Base-by-base conservation (phyloP, 1,284 basidiomycete genomes). In the Trametes sp. region DNA sequence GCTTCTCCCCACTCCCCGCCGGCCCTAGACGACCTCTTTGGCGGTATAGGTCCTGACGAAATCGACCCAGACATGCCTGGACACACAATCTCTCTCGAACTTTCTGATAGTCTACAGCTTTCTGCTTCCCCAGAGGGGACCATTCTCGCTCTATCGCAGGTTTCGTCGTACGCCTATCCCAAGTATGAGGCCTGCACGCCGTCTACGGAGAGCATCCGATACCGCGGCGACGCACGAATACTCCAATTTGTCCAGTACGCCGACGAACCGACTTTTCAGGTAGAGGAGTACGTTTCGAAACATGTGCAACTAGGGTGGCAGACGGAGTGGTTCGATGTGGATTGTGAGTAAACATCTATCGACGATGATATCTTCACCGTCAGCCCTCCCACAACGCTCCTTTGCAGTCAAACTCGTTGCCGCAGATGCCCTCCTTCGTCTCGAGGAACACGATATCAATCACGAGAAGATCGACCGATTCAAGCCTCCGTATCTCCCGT, bases 141-240 rank as follows among this genome's bases (percentile, higher is more conserved):
- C 24, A n/a, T 10, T 19, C 26, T 44, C 19, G n/a, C 5, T 1
- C 45, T 50, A 11, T 24, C 29, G 23, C 19, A 14, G 3, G 41
- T 19, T 0, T 10, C 23, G 36, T 31, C 42, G 28, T 49, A 41
- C 16, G 66, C 59, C 4, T 64, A 64, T 26, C 68, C 73, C 2
- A 70, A 64, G 31, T 81, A 81, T 61, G 75, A 77, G 42, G 64
- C 71, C 1, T 80, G 79, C 64, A 76, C 79, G 2, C 74, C 78
- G 0, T 54, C 73, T 0, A 61, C 68, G 2, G 66, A 63, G 14
- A 75, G 65, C 24, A 69, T 77, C 19, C 57, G 29, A 21, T 38
- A 46, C 48, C 33, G 45, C 0, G 56, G 55, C 24, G 63, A 67
- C 23, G 11, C 54, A 1, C n/a, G 33, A 0, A 49, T 55, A 8